Base-by-base conservation (phyloP, 306 rosid genomes). In the Castanea sativa region DNA sequence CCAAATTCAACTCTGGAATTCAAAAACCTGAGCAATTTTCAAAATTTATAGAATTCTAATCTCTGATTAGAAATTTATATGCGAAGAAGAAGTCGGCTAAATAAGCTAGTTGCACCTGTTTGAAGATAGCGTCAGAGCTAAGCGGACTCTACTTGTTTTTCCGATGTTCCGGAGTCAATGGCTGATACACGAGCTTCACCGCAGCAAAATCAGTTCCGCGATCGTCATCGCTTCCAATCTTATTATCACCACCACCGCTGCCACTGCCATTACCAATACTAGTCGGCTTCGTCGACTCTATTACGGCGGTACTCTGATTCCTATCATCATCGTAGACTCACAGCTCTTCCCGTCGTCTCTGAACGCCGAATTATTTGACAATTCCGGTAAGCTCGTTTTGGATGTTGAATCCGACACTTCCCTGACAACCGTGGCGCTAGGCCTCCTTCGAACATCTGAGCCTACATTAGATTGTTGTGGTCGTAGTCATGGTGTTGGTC, bases 111-210 rank as follows among this genome's bases (percentile, higher is more conserved):
- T 51, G 15, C 73, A 96, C 99, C 95, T 96, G 98, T 60, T 76
- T 83, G 88, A 96, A 93, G 73, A 96, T 96, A 53, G 86, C 87
- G 67, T 87, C 94, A 51, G 99, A 96, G 84, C 96, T 96, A 3
- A 96, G 93, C n/a, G 97, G 97, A 63, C 99, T 95, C 84, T 95
- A 98, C 78, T 78, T 95, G 20, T 85, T 83, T 80, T 70, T 79
- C n/a, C 92, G 89, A 78, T 95, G 99, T 82, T 97, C 97, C 4
- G 94, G 98, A 74, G 84, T 83, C 20, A 93, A 91, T 56, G 96
- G 92, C 73, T 98, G 91, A 76, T 87, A 86, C 0, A 82, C 45
- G 29, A 80, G 88, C 55, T 89, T 89, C 38, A 18, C 12, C 56
- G 86, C 73, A 19, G 91, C 68, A 29, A 27, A 13, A 14, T 85